A percentile compares a stretch with the other conserved stretches of the same genome.
These are phyloP conservation scores for Lodderomyces margitis DNA, from an alignment of 1,139 yeast genomes.

Conservation along the genomic window DNA sequence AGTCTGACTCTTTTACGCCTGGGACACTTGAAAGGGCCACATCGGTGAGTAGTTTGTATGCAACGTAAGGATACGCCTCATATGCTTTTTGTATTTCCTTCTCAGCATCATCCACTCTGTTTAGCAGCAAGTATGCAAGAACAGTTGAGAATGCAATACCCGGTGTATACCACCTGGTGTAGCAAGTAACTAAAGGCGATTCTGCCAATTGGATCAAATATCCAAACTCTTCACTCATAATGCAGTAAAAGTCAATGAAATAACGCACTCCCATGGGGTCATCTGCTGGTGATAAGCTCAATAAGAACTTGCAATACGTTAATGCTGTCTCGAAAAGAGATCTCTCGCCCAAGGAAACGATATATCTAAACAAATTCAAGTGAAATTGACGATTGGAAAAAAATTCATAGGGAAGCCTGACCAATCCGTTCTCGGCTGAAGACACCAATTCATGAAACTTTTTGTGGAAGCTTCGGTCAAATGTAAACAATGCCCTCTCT, in stretches of 20 bases:
- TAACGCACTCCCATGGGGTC: constrained; percentile 86
- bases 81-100: constrained; percentile 50
- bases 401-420: constrained; percentile 73
- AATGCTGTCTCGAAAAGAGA: constrained; percentile 79
- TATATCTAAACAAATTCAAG: constrained; percentile 69
- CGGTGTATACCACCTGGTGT: constrained; percentile 69
- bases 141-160: constrained; percentile 69
- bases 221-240: constrained; percentile 62
- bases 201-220: constrained; percentile 56
- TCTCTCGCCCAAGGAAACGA: constrained; percentile 68
- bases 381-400: constrained; percentile 78
- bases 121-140: constrained; percentile 52
- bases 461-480: constrained; percentile 57
- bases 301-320: constrained; percentile 65
- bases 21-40: constrained; percentile 29
- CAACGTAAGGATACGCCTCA: constrained; percentile 57
- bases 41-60: constrained; percentile 47
- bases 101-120: constrained; percentile 44
- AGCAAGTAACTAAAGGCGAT: constrained; percentile 56
- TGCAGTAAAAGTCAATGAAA: constrained; percentile 77
- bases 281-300: constrained; percentile 69
- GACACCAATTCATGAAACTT: constrained; percentile 43
- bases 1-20: constrained; percentile 21
- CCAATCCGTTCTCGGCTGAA: constrained; percentile 55
- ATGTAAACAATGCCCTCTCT: constrained; percentile 75